A percentile compares a stretch with the other conserved stretches of the same genome.
phyloP scores from a whole-genome alignment of 257 asterid species.

The Penstemon eatonii region DNA sequence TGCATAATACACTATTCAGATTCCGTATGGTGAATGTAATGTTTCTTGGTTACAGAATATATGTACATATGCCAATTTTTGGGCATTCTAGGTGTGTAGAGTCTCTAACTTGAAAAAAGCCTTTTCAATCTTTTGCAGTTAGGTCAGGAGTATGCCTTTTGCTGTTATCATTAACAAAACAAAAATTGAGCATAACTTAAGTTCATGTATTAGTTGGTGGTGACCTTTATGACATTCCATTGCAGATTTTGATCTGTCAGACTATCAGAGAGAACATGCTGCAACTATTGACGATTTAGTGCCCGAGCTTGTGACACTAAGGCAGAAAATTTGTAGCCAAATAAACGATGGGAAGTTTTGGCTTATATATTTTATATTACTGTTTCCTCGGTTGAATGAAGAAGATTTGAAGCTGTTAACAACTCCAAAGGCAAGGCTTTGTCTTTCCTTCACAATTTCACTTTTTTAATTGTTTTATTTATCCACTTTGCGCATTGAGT shows the following conservation, averaged over 20 bases:
- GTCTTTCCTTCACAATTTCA: constrained; percentile 1
- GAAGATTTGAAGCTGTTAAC: constrained; percentile 59
- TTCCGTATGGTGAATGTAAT: background rate
- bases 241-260: constrained; percentile 64
- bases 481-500: constrained; percentile 3
- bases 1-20: background rate
- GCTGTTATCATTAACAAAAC: constrained; percentile 6
- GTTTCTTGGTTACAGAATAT: background rate
- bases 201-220: constrained; percentile 21
- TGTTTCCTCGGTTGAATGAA: constrained; percentile 70
- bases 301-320: constrained; percentile 55
- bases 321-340: constrained; percentile 53
- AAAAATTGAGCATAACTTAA: background rate
- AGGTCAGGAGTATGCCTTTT: constrained; percentile 7
- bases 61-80: background rate
- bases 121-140: constrained; percentile 1
- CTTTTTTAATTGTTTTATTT: background rate
- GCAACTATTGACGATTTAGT: constrained; percentile 59
- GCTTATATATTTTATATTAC: constrained; percentile 70
- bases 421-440: constrained; percentile 65
- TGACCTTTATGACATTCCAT: constrained; percentile 33
- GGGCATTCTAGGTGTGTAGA: background rate
- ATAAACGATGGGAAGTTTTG: constrained; percentile 62
- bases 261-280: constrained; percentile 68
- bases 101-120: background rate